These are phyloP conservation scores for Cladorrhinum sp. DNA, from an alignment of 2,329 filamentous ascomycete genomes.

Conservation along the genomic window DNA sequence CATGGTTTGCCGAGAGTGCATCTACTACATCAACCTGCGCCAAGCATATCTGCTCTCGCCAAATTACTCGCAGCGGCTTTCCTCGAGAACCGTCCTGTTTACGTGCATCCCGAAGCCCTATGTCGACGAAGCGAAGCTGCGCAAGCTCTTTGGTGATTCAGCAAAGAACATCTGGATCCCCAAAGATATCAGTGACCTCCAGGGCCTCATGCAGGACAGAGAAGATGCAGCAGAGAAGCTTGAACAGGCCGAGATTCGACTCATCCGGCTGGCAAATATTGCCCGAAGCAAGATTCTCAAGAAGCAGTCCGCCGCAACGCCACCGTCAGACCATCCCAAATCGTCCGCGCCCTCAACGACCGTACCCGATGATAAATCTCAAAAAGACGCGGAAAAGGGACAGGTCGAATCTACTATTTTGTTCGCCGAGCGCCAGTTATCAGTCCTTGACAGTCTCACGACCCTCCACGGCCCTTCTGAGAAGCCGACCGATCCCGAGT, in stretches of 20 bases:
- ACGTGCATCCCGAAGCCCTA: constrained; percentile 78
- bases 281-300: constrained; percentile 50
- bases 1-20: constrained; percentile 81
- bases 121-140: constrained; percentile 68
- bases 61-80: constrained; percentile 77
- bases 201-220: constrained; percentile 72
- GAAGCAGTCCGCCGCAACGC: constrained; percentile 18
- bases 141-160: constrained; percentile 71
- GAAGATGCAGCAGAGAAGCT: constrained; percentile 73
- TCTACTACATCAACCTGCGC: constrained; percentile 90
- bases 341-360: not conserved
- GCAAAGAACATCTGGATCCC: constrained; percentile 84
- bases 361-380: not conserved
- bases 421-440: constrained; percentile 20
- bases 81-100: constrained; percentile 89
- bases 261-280: constrained; percentile 71
- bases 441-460: constrained; percentile 21
- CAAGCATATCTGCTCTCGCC: constrained; percentile 91
- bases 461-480: constrained; percentile 16
- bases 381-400: constrained; percentile 19
- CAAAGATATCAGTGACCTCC: constrained; percentile 69
- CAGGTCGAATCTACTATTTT: constrained; percentile 10
- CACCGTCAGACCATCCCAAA: not conserved
- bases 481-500: constrained; percentile 44
- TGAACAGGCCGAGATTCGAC: constrained; percentile 76